Percentiles rank a stretch among this genome's conserved stretches.
phyloP scores from a whole-genome alignment of 2,329 filamentous ascomycete genomes.

The Mariannaea elegans region DNA sequence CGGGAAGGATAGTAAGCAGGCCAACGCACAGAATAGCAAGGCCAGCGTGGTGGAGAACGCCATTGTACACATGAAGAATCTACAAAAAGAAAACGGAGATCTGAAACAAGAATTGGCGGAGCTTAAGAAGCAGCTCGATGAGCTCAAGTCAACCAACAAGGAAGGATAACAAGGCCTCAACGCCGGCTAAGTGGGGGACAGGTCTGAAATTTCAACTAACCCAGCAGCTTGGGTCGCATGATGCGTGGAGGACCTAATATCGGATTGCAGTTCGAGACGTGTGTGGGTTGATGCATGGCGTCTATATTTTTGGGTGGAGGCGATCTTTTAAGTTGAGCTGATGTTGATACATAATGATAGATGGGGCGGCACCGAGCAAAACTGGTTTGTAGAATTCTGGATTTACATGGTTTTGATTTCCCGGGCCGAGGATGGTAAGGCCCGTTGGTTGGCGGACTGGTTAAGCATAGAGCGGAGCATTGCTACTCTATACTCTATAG shows the following conservation, averaged over 20 bases:
- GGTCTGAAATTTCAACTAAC: constrained; percentile 7
- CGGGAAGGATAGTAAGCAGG: constrained; percentile 58
- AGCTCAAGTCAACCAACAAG: constrained; percentile 29
- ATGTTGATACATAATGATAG: constrained; percentile 28
- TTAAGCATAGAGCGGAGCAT: not conserved
- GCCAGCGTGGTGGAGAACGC: constrained; percentile 97
- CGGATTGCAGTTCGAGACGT: not conserved
- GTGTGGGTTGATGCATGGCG: constrained; percentile 3
- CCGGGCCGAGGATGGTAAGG: not conserved
- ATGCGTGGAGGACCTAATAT: constrained; percentile 25
- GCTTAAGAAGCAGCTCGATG: constrained; percentile 45
- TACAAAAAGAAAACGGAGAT: constrained; percentile 77
- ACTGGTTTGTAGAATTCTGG: constrained; percentile 19
- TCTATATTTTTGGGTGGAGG: constrained; percentile 22
- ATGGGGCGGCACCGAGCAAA: constrained; percentile 21
- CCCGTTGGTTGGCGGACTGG: constrained; percentile 6
- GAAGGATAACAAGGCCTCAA: constrained; percentile 21
- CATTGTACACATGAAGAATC: constrained; percentile 90
- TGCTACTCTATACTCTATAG: constrained; percentile 6
- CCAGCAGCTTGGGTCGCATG: constrained; percentile 3
- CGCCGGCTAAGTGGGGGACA: not conserved
- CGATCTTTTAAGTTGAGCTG: constrained; percentile 26
- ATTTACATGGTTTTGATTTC: not conserved
- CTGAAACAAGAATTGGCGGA: constrained; percentile 68
- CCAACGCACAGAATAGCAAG: constrained; percentile 79